phyloP scores from a whole-genome alignment of 805 yeast genomes.

The Schizosaccharomyces lindneri region DNA sequence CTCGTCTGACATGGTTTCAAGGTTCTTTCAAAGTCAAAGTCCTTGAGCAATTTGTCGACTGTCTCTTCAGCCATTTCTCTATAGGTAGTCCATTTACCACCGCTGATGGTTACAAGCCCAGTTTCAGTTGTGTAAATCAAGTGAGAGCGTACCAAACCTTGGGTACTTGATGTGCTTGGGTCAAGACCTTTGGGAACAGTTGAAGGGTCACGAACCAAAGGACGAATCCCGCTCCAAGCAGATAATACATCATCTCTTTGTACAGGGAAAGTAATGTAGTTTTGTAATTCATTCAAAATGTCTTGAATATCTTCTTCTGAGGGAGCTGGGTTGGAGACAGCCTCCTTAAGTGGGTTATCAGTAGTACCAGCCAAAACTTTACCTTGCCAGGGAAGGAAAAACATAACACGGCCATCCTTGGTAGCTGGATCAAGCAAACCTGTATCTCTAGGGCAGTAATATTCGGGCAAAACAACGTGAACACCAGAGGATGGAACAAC shows the following conservation, averaged over 20 bases:
- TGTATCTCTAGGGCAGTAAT: conserved; percentile 64
- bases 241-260: conserved; percentile 72
- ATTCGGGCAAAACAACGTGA: conserved; percentile 76
- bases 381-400: conserved; percentile 95
- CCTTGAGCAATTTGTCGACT: conserved; percentile 41
- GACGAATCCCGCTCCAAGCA: conserved; percentile 95
- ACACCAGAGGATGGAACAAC: conserved; percentile 91
- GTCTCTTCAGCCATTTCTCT: conserved; percentile 95
- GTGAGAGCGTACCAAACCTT: conserved; percentile 78
- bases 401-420: conserved; percentile 86
- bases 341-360: conserved; percentile 37
- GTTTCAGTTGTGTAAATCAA: conserved; percentile 44
- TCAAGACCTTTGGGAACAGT: neutral
- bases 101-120: conserved; percentile 70
- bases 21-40: conserved; percentile 11
- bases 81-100: conserved; percentile 97
- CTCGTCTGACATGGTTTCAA: conserved; percentile 30
- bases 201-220: conserved; percentile 48
- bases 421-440: conserved; percentile 84
- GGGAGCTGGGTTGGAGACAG: conserved; percentile 39
- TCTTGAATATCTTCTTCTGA: conserved; percentile 72
- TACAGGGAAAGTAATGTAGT: conserved; percentile 62
- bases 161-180: conserved; percentile 34
- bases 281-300: conserved; percentile 65
- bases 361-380: conserved; percentile 92